Conservation (phyloP, 2,329 filamentous ascomycete species). For the Leptographium lundbergii region DNA sequence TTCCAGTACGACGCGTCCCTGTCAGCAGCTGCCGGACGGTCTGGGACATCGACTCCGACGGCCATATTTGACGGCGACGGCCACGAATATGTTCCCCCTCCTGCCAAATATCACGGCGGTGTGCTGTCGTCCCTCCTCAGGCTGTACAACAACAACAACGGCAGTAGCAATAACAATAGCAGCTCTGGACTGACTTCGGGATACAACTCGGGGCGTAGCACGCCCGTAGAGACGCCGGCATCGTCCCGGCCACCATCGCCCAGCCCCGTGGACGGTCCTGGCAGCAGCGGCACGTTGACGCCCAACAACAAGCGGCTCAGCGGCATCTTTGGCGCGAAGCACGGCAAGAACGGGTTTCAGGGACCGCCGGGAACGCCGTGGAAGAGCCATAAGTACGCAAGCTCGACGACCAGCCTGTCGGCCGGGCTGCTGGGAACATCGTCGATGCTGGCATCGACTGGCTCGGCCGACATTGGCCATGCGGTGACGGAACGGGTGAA, state of each 20-base stretch:
- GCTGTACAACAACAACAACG: conserved; percentile 42
- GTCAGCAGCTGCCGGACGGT: conserved; percentile 5
- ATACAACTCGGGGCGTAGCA: conserved; percentile 27
- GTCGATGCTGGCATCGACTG: conserved; percentile 36
- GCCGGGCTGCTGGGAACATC: conserved; percentile 42
- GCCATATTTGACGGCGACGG: conserved; percentile 45
- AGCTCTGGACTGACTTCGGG: conserved; percentile 14
- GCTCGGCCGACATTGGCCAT: conserved; percentile 28
- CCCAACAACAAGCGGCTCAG: conserved; percentile 20
- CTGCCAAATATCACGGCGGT: conserved; percentile 57
- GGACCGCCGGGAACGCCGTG: conserved; percentile 1
- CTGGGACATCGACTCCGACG: conserved; percentile 23
- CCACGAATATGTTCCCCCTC: conserved; percentile 50
- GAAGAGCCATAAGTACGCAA: conserved; percentile 6
- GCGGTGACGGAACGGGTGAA: conserved; percentile 31
- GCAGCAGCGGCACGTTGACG: conserved; percentile 13
- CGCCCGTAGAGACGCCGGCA: conserved; percentile 28
- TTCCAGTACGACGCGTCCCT: conserved; percentile 12
- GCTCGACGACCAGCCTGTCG: conserved; percentile 22
- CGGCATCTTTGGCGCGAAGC: conserved; percentile 27
- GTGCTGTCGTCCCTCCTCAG: conserved; percentile 62
- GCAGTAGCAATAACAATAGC: conserved; percentile 14
- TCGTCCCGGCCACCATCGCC: conserved; percentile 30
- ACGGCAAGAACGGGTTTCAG: conserved; percentile 18
- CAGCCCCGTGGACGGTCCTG: conserved; percentile 5